These are phyloP conservation scores for Aspergillus aculeatus DNA, from an alignment of 2,329 filamentous ascomycete species.

Conservation along the genomic window DNA sequence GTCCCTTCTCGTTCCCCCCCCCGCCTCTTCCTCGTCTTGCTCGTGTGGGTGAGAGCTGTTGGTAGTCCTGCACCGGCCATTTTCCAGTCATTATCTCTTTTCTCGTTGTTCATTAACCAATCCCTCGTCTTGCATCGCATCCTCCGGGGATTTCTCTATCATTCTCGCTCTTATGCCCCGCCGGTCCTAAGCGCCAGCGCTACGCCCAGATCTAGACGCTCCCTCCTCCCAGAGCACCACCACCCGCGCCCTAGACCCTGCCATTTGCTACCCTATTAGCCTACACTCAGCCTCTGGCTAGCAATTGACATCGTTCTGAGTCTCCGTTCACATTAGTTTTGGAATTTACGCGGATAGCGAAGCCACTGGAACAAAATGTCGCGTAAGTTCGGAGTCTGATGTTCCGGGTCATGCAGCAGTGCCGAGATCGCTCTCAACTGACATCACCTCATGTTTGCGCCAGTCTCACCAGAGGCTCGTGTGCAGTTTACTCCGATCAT, in stretches of 20 bases:
- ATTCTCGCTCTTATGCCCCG: conserved; percentile 32
- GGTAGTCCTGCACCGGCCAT: conserved; percentile 15
- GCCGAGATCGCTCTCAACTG: conserved; percentile 21
- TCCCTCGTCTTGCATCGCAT: conserved; percentile 1
- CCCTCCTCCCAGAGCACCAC: conserved; percentile 13
- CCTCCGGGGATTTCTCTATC: conserved; percentile 7
- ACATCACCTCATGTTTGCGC: conserved; percentile 20
- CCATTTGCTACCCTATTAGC: conserved; percentile 4
- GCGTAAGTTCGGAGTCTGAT: conserved; percentile 33
- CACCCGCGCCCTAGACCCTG: conserved; percentile 6
- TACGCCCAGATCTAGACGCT: conserved; percentile 23
- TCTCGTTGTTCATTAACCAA: conserved; percentile 1
- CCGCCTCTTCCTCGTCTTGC: conserved; percentile 7
- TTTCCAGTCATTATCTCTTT: conserved; percentile 11
- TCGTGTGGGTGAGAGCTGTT: conserved; percentile 12
- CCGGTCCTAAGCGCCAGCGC: conserved; percentile 41
- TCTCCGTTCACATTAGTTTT: not conserved
- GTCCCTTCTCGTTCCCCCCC: not conserved
- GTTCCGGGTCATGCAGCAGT: conserved; percentile 21
- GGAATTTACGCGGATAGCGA: conserved; percentile 7
- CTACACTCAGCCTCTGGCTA: not conserved
- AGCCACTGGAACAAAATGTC: conserved; percentile 32
- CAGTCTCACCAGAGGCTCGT: conserved; percentile 52
- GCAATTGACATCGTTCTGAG: conserved; percentile 16
- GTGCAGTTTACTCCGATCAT: conserved; percentile 59